Conservation (phyloP, 305 asterid genomes). For the Rubia balearica region DNA sequence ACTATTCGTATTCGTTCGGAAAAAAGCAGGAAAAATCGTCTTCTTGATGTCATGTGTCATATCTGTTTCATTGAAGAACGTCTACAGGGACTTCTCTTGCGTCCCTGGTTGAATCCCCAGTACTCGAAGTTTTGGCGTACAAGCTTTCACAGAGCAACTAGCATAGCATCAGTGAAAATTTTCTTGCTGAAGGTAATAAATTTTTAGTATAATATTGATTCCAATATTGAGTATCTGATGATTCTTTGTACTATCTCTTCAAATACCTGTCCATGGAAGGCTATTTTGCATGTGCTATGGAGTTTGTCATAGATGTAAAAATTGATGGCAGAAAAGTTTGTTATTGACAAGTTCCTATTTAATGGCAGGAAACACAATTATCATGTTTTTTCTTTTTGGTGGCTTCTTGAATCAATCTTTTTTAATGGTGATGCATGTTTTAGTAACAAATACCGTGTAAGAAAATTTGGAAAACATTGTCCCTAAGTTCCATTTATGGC, state of each 20-base stretch:
- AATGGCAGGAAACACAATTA: background rate
- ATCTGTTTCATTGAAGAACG: conserved; percentile 63
- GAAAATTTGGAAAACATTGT: background rate
- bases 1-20: conserved; percentile 38
- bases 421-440: background rate
- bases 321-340: background rate
- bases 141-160: conserved; percentile 37
- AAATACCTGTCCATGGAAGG: background rate
- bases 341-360: background rate
- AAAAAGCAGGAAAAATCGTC: conserved; percentile 48
- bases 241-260: background rate
- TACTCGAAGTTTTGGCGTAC: conserved; percentile 61
- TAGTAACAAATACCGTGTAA: background rate
- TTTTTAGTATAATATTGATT: background rate
- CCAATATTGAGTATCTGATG: background rate
- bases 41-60: conserved; percentile 64
- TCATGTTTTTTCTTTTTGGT: background rate
- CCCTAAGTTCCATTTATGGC: background rate
- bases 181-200: conserved; percentile 54
- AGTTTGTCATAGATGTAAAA: background rate
- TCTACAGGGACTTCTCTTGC: conserved; percentile 76
- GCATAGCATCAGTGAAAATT: conserved; percentile 39
- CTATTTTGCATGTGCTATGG: background rate
- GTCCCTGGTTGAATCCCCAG: conserved; percentile 83
- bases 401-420: no score